Conservation (phyloP, 2,329 filamentous ascomycete species). For the Aspergillus brasiliensis region DNA sequence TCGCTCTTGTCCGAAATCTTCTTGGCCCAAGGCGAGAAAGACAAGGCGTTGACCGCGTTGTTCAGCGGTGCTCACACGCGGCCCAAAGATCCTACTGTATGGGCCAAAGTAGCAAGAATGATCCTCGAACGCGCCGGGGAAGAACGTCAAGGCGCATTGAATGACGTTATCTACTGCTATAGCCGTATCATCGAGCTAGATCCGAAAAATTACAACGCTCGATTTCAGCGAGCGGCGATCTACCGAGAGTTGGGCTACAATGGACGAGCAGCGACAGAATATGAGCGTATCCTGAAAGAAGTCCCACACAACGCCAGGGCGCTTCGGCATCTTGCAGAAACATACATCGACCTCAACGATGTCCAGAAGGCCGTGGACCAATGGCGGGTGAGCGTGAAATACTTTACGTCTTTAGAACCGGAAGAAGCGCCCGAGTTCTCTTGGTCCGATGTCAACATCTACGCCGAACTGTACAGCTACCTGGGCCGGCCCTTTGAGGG, state of each 20-base stretch:
- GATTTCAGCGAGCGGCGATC: conserved; percentile 58
- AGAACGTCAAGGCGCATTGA: conserved; percentile 44
- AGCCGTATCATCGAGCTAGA: conserved; percentile 57
- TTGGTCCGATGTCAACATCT: conserved; percentile 86
- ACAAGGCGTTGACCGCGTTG: conserved; percentile 59
- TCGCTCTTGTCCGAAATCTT: conserved; percentile 63
- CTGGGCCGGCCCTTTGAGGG: conserved; percentile 65
- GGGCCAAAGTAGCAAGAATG: conserved; percentile 59
- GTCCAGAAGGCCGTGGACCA: conserved; percentile 51
- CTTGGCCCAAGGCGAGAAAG: conserved; percentile 56
- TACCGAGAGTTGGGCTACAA: conserved; percentile 54
- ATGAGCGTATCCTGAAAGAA: conserved; percentile 57
- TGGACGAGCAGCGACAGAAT: conserved; percentile 52
- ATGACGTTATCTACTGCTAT: conserved; percentile 57
- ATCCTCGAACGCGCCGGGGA: conserved; percentile 54
- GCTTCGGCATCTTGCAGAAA: conserved; percentile 58
- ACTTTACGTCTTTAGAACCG: conserved; percentile 49
- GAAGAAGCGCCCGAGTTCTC: conserved; percentile 51
- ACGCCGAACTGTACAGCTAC: conserved; percentile 76
- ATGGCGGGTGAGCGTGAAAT: conserved; percentile 57
- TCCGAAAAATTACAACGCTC: conserved; percentile 54
- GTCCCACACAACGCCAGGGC: conserved; percentile 57
- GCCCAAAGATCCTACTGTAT: conserved; percentile 57
- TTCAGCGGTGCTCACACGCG: conserved; percentile 61
- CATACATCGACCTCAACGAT: conserved; percentile 56